These are phyloP conservation scores for Adansonia rubrostipa DNA, from an alignment of 441 rosid genomes.

Conservation along the genomic window DNA sequence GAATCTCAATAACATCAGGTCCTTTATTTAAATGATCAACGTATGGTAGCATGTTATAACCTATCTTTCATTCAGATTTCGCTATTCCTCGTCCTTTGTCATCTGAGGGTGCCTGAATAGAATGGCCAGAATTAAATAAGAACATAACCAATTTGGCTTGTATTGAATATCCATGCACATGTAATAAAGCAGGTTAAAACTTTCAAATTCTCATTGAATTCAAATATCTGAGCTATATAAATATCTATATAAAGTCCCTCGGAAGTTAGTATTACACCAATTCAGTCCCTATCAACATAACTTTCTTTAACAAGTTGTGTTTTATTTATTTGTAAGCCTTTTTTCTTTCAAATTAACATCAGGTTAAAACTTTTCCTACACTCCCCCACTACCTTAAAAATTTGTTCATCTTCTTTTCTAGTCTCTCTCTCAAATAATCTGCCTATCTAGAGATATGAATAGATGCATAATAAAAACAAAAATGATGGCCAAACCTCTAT, in stretches of 20 bases:
- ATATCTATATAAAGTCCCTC: not conserved
- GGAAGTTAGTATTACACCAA: not conserved
- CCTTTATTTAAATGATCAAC: slow-evolving; percentile 3
- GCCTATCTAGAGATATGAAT: not conserved
- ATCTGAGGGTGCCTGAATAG: slow-evolving; percentile 20
- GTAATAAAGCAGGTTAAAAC: not conserved
- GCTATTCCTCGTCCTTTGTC: slow-evolving; percentile 20
- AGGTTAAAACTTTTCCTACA: not conserved
- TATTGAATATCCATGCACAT: slow-evolving; percentile 11
- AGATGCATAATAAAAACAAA: not conserved
- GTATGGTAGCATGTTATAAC: not conserved
- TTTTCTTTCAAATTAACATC: not conserved
- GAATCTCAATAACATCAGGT: slow-evolving; percentile 25
- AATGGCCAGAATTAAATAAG: slow-evolving; percentile 17
- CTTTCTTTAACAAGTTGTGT: not conserved
- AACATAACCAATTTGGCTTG: slow-evolving; percentile 10
- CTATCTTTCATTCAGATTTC: slow-evolving; percentile 4
- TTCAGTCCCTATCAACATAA: not conserved
- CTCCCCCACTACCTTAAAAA: not conserved
- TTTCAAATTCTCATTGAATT: not conserved
- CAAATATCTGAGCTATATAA: not conserved
- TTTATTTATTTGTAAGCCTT: not conserved
- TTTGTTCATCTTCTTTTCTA: not conserved
- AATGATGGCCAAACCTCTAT: not conserved
- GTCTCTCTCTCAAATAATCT: not conserved